Evolutionary conservation across 305 asterid species (phyloP).

Genomic region (Solanum hybrid): DNA sequence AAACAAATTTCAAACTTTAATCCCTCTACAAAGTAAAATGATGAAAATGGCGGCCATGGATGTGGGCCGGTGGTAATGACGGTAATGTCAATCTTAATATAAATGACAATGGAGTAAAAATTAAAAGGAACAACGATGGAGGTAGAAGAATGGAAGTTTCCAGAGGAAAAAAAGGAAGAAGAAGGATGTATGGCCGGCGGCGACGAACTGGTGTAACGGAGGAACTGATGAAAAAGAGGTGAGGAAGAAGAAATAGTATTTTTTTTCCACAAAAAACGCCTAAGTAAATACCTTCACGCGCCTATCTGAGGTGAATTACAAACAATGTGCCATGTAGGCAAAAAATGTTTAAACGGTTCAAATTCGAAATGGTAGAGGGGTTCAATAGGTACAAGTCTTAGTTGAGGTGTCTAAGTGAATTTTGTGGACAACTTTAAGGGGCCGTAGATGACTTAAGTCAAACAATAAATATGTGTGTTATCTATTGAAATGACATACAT

Average conservation of each 20-base stretch:
- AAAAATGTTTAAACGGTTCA: no score
- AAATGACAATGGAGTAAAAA: neutral
- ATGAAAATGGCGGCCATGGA: neutral
- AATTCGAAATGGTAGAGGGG: neutral
- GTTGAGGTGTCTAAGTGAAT: neutral
- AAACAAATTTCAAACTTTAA: neutral
- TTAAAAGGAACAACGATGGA: neutral
- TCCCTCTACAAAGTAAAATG: no score
- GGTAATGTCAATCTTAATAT: neutral
- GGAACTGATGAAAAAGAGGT: neutral
- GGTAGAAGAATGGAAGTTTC: neutral
- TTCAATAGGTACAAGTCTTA: neutral
- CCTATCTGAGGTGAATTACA: neutral
- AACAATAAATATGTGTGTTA: neutral
- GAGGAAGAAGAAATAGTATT: neutral
- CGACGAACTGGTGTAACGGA: neutral
- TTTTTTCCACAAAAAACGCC: neutral
- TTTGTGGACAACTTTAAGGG: neutral
- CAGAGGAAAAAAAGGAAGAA: neutral
- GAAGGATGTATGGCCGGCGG: neutral
- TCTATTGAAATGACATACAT: neutral
- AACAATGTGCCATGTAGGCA: neutral
- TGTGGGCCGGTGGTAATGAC: neutral
- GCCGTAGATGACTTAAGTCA: neutral
- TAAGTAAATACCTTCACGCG: neutral